These are phyloP conservation scores for Medicago truncatula DNA, from an alignment of 306 rosid genomes.

Conservation along the genomic window DNA sequence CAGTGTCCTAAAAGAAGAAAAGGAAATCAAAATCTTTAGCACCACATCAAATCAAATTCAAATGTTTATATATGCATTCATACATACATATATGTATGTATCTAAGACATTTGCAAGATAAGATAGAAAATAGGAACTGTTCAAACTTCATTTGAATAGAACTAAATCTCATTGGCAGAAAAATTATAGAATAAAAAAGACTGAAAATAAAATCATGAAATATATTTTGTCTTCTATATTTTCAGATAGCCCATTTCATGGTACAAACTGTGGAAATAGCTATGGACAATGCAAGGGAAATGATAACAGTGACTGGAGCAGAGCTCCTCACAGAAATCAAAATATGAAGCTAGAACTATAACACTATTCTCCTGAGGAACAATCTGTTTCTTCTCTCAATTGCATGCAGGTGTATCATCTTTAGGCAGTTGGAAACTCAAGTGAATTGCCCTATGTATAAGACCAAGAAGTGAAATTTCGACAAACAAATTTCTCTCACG, in stretches of 20 bases:
- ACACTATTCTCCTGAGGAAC: no score
- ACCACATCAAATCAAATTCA: constrained; percentile 15
- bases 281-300: background rate
- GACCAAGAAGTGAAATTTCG: no score
- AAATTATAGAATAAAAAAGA: background rate
- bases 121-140: constrained; percentile 8
- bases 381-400: no score
- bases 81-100: background rate
- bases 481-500: no score
- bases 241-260: background rate
- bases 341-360: no score
- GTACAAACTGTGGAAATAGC: constrained; percentile 12
- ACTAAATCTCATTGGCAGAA: constrained; percentile 11
- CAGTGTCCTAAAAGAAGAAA: constrained; percentile 67
- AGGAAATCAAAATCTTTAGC: constrained; percentile 17
- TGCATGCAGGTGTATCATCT: no score
- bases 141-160: constrained; percentile 17
- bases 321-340: no score
- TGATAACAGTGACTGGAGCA: no score
- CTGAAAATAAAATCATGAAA: background rate
- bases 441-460: no score
- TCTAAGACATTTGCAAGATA: constrained; percentile 1
- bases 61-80: constrained; percentile 3
- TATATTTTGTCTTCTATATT: background rate
- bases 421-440: no score